Evolutionary conservation across 306 rosid species (phyloP), one percentile per base, ranked within the genome.

Genomic region (Prinsepia uniflora): DNA sequence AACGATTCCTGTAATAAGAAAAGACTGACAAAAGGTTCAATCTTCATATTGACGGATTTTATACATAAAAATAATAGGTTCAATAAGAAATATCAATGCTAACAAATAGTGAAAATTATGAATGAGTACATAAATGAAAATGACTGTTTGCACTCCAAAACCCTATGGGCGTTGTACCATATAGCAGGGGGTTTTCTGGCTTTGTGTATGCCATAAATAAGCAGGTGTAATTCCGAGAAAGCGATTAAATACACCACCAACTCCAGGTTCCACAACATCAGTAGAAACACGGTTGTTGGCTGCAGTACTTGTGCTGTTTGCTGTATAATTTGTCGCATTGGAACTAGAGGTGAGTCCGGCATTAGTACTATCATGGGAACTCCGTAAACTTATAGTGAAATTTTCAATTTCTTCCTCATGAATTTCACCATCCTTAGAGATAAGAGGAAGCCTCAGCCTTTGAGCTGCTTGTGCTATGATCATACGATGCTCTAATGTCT

Each of bases 381-480:
- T 85, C 72, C 84, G 88, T 30, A 96, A 87, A 69, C 80, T 63
- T 70, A 81, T 78, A 71, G 92, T 88, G 77, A 86, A 66, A 65
- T 84, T 91, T 79, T 94, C 95, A 73, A 94, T 94, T 59, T 91
- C 97, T 42, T 94, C 97, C 78, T 85, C 89, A 2, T 82, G 88
- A 72, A 91, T 76, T 82, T 91, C 96, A 63, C 96, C 99, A 70
- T 91, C 97, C 83, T 91, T 94, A 63, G 99, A 84, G 60, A 91
- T 82, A 62, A 89, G 88, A 79, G 97, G 99, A 62, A 94, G 84
- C 76, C 96, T 91, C 82, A 87, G 84, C 81, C 89, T 83, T 71
- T 94, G 99, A 78, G 92, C 90, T 22, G 99, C 96, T 85, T 94
- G 97, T 42, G 96, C 96, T 43, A 86, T 80, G 69, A 84, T 82